phyloP scores from a whole-genome alignment of 805 yeast species.

The Diddensiella santjacobensis region DNA sequence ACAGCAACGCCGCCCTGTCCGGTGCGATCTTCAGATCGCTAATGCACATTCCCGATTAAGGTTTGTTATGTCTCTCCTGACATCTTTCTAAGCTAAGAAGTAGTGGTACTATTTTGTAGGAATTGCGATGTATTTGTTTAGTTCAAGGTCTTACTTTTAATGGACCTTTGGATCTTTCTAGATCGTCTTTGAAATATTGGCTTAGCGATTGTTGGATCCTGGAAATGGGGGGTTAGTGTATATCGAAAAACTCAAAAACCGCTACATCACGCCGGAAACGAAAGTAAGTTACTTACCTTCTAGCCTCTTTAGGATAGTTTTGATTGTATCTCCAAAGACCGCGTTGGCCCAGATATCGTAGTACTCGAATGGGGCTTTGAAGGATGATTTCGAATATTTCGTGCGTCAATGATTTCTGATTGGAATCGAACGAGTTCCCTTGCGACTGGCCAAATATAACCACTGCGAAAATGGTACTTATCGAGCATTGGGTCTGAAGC shows the following conservation, averaged over 20 bases:
- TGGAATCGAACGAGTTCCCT: not conserved
- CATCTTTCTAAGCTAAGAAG: too few relatives aligned
- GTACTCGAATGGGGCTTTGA: not conserved
- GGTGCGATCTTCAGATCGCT: too few relatives aligned
- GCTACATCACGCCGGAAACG: too few relatives aligned
- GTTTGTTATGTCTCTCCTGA: too few relatives aligned
- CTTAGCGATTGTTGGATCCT: not conserved
- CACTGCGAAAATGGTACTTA: not conserved
- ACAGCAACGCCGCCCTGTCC: not conserved
- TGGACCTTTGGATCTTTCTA: not conserved
- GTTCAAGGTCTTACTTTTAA: not conserved
- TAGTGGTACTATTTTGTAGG: too few relatives aligned
- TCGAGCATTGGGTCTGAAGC: not conserved
- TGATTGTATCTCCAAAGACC: conserved; percentile 1
- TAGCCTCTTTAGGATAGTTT: not conserved
- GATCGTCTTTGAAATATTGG: not conserved
- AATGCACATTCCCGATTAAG: not conserved
- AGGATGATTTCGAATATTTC: not conserved
- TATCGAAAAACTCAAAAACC: not conserved
- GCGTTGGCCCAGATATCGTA: not conserved
- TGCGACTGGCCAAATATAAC: not conserved
- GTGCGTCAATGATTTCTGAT: not conserved
- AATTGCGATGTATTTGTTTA: too few relatives aligned
- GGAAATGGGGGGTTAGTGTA: not conserved
- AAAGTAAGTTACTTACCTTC: conserved; percentile 1